phyloP scores from a whole-genome alignment of 208 protist species.

The Trypanosoma congolense region DNA sequence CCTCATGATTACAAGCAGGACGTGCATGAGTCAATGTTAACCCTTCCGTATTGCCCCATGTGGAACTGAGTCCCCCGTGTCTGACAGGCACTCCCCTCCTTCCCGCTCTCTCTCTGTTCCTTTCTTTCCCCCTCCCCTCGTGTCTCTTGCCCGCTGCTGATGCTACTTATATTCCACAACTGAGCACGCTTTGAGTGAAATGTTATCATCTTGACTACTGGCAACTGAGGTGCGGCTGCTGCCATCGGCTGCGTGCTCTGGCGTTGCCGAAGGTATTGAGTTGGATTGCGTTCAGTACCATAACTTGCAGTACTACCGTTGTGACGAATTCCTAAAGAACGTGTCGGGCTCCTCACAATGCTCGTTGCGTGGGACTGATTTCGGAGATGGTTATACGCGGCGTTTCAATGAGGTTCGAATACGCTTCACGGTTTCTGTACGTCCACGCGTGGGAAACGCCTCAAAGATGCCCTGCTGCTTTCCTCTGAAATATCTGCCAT shows the following conservation, averaged over 20 bases:
- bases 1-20: slow-evolving; percentile 25
- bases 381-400: not conserved
- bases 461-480: not conserved
- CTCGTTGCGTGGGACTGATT: slow-evolving; percentile 2
- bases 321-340: slow-evolving; percentile 1
- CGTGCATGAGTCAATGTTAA: slow-evolving; percentile 17
- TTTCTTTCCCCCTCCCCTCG: not conserved
- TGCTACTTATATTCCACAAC: slow-evolving; percentile 1
- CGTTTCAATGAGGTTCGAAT: slow-evolving; percentile 34
- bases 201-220: slow-evolving; percentile 19
- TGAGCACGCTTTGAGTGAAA: slow-evolving; percentile 4
- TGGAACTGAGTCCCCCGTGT: slow-evolving; percentile 22
- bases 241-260: not conserved
- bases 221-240: slow-evolving; percentile 13
- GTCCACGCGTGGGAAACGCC: slow-evolving; percentile 25
- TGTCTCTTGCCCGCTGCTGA: slow-evolving; percentile 2
- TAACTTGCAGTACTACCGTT: too few relatives aligned
- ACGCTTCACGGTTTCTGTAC: slow-evolving; percentile 27
- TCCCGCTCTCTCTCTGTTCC: not conserved
- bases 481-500: too few relatives aligned
- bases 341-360: not conserved
- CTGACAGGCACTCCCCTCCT: slow-evolving; percentile 12
- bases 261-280: too few relatives aligned
- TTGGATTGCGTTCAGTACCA: too few relatives aligned
- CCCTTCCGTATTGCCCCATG: slow-evolving; percentile 5